phyloP scores from a whole-genome alignment of 768 basidiomycete species.

The Agaricus subrufescens region DNA sequence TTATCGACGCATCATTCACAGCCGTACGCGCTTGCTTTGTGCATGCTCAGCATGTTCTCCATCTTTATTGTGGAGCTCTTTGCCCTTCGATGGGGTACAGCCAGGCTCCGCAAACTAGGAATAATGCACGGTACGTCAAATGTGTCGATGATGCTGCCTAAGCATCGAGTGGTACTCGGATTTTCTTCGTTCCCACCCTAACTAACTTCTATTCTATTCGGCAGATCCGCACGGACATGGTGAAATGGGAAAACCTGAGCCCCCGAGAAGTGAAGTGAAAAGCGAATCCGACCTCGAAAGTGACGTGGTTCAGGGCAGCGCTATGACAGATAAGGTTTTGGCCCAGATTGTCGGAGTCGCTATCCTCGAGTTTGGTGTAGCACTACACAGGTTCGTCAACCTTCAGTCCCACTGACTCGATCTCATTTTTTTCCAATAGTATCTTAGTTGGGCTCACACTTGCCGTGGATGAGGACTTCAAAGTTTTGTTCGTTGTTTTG shows the following conservation, averaged over 20 bases:
- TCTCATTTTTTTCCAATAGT: constrained; percentile 30
- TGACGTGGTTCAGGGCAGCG: not conserved
- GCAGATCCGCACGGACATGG: constrained; percentile 68
- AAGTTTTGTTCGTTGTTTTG: constrained; percentile 82
- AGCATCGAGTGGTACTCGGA: not conserved
- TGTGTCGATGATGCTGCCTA: too few relatives aligned
- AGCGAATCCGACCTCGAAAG: constrained; percentile 25
- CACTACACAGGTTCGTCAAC: constrained; percentile 63
- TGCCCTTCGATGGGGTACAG: constrained; percentile 83
- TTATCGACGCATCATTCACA: constrained; percentile 21
- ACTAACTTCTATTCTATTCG: not conserved
- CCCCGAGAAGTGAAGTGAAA: constrained; percentile 11
- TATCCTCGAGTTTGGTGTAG: constrained; percentile 92
- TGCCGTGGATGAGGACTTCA: constrained; percentile 82
- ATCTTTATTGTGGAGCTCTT: constrained; percentile 85
- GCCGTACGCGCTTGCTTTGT: constrained; percentile 81
- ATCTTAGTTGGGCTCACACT: constrained; percentile 86
- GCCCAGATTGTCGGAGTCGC: constrained; percentile 84
- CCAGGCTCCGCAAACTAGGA: constrained; percentile 64
- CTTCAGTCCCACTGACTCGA: not conserved
- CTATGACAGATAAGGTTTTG: constrained; percentile 36
- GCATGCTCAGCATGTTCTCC: constrained; percentile 73
- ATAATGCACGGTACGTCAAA: constrained; percentile 47
- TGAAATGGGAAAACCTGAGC: constrained; percentile 57
- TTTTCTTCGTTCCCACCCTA: not conserved